These are phyloP conservation scores for Botrytis aclada DNA, from an alignment of 2,329 filamentous ascomycete genomes.

Conservation along the genomic window DNA sequence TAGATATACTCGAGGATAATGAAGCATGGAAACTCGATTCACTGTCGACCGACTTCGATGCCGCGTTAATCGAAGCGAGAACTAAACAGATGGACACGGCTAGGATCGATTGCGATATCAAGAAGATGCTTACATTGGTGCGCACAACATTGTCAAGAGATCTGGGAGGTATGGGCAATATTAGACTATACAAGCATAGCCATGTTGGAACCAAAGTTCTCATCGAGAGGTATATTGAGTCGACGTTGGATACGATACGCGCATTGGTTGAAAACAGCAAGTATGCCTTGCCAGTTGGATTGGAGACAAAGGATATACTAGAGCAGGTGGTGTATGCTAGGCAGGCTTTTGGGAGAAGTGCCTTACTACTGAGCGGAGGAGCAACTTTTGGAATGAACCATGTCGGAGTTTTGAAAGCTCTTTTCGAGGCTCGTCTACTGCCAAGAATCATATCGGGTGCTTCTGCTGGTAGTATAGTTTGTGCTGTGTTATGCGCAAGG, in stretches of 20 bases:
- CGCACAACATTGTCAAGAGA: conserved; percentile 78
- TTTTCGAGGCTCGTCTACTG: conserved; percentile 60
- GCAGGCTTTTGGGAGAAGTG: conserved; percentile 64
- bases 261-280: conserved; percentile 63
- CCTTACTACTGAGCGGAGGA: conserved; percentile 64
- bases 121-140: conserved; percentile 74
- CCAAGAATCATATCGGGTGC: conserved; percentile 67
- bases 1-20: conserved; percentile 77
- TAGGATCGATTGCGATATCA: conserved; percentile 66
- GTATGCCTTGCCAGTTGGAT: conserved; percentile 46
- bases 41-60: conserved; percentile 53
- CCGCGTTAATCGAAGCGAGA: conserved; percentile 64
- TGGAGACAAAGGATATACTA: conserved; percentile 53
- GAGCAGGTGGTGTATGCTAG: conserved; percentile 59
- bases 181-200: conserved; percentile 77
- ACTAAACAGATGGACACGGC: conserved; percentile 73
- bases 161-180: conserved; percentile 81
- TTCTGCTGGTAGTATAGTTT: conserved; percentile 68
- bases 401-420: conserved; percentile 65
- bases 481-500: conserved; percentile 60
- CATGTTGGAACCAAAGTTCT: conserved; percentile 82
- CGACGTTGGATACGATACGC: conserved; percentile 70
- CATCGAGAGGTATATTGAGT: conserved; percentile 84
- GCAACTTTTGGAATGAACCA: conserved; percentile 73
- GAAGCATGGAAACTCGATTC: conserved; percentile 74